Evolutionary conservation across 1,284 basidiomycete genomes (phyloP).

Genomic region (Trametes versicolor): DNA sequence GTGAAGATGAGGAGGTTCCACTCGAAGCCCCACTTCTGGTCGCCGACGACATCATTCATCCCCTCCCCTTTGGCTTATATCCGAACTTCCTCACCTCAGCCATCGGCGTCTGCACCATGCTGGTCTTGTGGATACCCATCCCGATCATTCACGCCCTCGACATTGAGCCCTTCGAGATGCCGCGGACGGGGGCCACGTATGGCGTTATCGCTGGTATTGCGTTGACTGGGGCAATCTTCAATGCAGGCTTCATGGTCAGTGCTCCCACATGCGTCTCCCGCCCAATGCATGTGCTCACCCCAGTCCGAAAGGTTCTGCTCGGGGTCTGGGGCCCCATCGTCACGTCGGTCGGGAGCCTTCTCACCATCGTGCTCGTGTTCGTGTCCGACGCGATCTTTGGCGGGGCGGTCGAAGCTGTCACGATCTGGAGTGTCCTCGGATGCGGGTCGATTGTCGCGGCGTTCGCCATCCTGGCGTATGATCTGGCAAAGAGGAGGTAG

Average conservation of each 20-base stretch:
- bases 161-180: conserved; percentile 68
- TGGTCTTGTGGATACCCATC: conserved; percentile 76
- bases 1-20: conserved; percentile 26
- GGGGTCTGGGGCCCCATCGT: conserved; percentile 88
- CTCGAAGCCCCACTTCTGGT: conserved; percentile 42
- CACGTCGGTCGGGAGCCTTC: conserved; percentile 82
- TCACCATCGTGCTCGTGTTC: conserved; percentile 86
- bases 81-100: conserved; percentile 77
- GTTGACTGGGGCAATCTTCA: conserved; percentile 75
- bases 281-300: conserved; percentile 22
- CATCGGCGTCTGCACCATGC: conserved; percentile 73
- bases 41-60: conserved; percentile 51
- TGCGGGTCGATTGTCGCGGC: conserved; percentile 76
- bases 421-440: conserved; percentile 71
- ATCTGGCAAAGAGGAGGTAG: conserved; percentile 57
- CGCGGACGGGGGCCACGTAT: conserved; percentile 53
- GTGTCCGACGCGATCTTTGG: conserved; percentile 77
- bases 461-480: conserved; percentile 78
- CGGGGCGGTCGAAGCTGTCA: conserved; percentile 62
- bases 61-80: conserved; percentile 81
- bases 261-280: conserved; percentile 3
- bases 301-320: conserved; percentile 66
- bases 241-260: conserved; percentile 79
- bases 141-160: conserved; percentile 71
- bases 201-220: conserved; percentile 70